phyloP scores from a whole-genome alignment of 768 basidiomycete species.

The Gelatoporia subvermispora region DNA sequence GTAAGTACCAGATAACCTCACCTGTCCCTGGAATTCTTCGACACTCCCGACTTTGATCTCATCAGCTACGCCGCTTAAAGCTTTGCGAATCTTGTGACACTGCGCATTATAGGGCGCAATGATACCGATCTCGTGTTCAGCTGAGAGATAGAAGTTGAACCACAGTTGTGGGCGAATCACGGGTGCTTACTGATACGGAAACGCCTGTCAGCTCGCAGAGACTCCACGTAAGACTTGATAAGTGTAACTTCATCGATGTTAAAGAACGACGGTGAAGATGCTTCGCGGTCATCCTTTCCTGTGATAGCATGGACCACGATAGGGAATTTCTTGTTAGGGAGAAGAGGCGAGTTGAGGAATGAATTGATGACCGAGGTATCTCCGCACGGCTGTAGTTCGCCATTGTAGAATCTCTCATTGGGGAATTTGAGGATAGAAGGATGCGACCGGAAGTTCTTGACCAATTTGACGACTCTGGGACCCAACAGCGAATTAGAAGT shows the following conservation, averaged over 20 bases:
- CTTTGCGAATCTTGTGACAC: conserved; percentile 25
- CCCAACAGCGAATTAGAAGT: background rate
- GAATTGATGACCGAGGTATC: conserved; percentile 20
- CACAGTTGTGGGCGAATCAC: background rate
- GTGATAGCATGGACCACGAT: conserved; percentile 31
- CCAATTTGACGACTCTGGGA: conserved; percentile 24
- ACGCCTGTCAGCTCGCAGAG: conserved; percentile 19
- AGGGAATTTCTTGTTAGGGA: conserved; percentile 23
- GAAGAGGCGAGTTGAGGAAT: conserved; percentile 23
- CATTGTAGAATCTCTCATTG: conserved; percentile 39
- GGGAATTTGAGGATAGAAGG: conserved; percentile 50
- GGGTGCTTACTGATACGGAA: conserved; percentile 23
- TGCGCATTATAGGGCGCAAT: conserved; percentile 39
- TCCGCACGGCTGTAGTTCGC: conserved; percentile 28
- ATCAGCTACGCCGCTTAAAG: conserved; percentile 15
- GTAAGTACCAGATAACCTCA: conserved; percentile 6
- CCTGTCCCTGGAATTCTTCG: conserved; percentile 41
- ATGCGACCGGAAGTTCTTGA: conserved; percentile 59
- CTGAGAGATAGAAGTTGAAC: conserved; percentile 10
- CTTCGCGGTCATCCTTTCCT: conserved; percentile 32
- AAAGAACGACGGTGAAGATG: conserved; percentile 36
- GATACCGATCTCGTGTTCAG: conserved; percentile 30
- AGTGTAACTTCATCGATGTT: conserved; percentile 32
- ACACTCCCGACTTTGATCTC: conserved; percentile 33
- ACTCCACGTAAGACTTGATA: conserved; percentile 30